These are phyloP conservation scores for Trichoderma koningiopsis DNA, from an alignment of 2,329 filamentous ascomycete species.

Conservation along the genomic window DNA sequence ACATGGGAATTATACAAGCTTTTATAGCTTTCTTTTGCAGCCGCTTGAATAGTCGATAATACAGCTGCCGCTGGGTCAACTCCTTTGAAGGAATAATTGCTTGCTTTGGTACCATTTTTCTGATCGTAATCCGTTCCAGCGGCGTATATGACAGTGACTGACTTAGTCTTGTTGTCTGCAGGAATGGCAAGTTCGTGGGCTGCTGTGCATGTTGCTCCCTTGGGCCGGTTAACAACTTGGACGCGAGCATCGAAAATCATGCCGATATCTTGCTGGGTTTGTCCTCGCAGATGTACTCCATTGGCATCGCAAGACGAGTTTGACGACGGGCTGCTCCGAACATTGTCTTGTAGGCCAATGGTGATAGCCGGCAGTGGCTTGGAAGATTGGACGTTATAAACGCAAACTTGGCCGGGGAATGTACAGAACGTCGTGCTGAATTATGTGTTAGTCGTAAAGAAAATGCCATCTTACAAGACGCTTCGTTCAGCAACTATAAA, in stretches of 20 bases:
- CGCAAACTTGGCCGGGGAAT: conserved; percentile 42
- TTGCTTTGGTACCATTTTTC: conserved; percentile 48
- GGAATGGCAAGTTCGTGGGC: conserved; percentile 33
- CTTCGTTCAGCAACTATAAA: neutral
- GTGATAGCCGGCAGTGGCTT: conserved; percentile 43
- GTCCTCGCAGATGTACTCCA: conserved; percentile 14
- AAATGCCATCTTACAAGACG: neutral
- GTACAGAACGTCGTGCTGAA: conserved; percentile 44
- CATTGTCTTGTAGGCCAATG: conserved; percentile 46
- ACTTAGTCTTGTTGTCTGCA: neutral
- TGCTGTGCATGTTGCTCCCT: conserved; percentile 1
- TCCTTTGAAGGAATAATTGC: conserved; percentile 52
- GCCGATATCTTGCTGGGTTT: conserved; percentile 12
- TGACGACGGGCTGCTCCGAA: conserved; percentile 31
- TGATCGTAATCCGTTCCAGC: conserved; percentile 54
- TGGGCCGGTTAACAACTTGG: conserved; percentile 4
- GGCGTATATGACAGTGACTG: conserved; percentile 34
- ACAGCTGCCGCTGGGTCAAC: conserved; percentile 47
- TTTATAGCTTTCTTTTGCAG: conserved; percentile 38
- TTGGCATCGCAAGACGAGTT: conserved; percentile 24
- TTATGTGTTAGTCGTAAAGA: neutral
- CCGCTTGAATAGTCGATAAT: conserved; percentile 37
- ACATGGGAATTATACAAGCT: conserved; percentile 41
- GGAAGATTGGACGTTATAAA: conserved; percentile 28
- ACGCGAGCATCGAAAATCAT: conserved; percentile 21